Evolutionary conservation across 1,284 basidiomycete genomes (phyloP), one percentile per base, ranked within the genome.

Genomic region (Ganoderma resinaceum): DNA sequence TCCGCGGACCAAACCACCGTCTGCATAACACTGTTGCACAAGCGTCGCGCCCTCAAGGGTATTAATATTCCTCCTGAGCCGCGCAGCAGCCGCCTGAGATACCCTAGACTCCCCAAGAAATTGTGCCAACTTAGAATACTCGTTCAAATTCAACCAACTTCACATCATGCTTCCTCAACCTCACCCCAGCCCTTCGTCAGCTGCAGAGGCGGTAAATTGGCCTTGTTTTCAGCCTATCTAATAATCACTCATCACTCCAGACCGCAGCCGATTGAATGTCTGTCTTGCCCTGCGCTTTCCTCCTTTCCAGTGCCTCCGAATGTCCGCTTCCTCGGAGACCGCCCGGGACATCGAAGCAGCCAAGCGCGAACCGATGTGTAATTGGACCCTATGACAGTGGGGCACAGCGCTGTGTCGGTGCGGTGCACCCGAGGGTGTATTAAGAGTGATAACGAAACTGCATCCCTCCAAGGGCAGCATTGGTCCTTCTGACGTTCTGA

Each of bases 391-490:
- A 37, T n/a, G 55, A 37, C 35, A 58, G 55, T 35, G 14, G 16
- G n/a, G 35, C 55, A 37, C 35, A 31, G 55, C 63, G 52, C 40
- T 63, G 43, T 35, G 63, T 37, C 31, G 20, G 20, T 42, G 40
- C 53, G 33, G 42, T 40, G 63, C 38, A 43, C 63, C 20, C 33
- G 20, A 37, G 23, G 1, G 23, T 35, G 3, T 33, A 57, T 33
- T n/a, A n/a, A 9, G 9, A 35, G 5, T 12, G 40, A 59, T 46
- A 29, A 58, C 35, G 16, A 46, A 33, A 6, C 40, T 3, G 49
- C 3, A 12, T 26, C n/a, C 37, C 33, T 29, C 23, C 49, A 20
- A 60, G n/a, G n/a, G 58, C 58, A 59, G 33, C n/a, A 59, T 5
- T 35, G 9, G 31, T 33, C 23, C 6, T 40, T 60, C 58, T 18